A percentile compares a stretch with the other conserved stretches of the same genome.
Conservation (phyloP, 2,329 filamentous ascomycete species). For the Emericellopsis cladophorae region DNA sequence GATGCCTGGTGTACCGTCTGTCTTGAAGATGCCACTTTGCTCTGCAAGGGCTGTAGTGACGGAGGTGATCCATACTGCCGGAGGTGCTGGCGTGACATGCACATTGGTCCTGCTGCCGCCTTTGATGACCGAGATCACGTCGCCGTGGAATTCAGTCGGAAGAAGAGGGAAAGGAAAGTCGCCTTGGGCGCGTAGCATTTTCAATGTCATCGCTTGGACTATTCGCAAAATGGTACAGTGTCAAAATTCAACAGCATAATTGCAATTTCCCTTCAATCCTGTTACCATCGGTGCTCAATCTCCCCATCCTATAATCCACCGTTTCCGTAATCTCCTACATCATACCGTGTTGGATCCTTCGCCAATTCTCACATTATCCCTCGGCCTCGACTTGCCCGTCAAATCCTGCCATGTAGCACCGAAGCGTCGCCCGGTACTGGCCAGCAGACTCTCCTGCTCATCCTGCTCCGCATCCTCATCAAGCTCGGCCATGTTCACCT, state of each 20-base stretch:
- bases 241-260: background rate
- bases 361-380: constrained; percentile 5
- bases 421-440: constrained; percentile 69
- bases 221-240: background rate
- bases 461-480: constrained; percentile 86
- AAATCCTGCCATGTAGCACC: constrained; percentile 85
- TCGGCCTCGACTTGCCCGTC: constrained; percentile 36
- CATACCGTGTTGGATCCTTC: constrained; percentile 1
- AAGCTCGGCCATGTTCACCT: constrained; percentile 60
- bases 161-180: constrained; percentile 18
- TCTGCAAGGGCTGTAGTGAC: constrained; percentile 57
- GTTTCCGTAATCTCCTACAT: background rate
- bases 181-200: constrained; percentile 20
- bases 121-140: constrained; percentile 60
- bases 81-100: constrained; percentile 72
- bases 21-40: constrained; percentile 61
- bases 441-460: constrained; percentile 85
- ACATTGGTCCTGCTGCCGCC: constrained; percentile 54
- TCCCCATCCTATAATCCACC: background rate
- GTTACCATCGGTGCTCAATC: background rate
- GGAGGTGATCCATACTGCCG: constrained; percentile 48
- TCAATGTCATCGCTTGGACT: background rate
- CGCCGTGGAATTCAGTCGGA: constrained; percentile 43
- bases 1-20: constrained; percentile 76
- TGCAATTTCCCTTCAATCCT: background rate